Evolutionary conservation across 2,329 filamentous ascomycete genomes (phyloP), one percentile per base, ranked within the genome.

Genomic region (Colletotrichum aenigma): DNA sequence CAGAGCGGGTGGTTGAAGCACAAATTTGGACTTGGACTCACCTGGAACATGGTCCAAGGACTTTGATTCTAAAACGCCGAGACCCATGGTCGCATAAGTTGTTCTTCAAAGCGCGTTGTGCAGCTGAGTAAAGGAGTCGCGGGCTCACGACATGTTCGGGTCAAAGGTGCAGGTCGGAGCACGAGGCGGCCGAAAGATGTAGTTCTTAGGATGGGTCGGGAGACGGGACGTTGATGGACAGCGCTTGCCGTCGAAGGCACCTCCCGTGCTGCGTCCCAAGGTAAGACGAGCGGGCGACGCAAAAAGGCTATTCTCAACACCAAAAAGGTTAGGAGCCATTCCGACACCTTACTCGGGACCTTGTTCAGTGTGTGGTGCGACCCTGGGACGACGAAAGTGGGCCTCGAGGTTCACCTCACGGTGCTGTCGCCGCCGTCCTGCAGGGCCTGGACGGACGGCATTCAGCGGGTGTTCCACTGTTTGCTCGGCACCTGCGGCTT

Each of bases 1-100:
- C 72, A 62, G 66, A 65, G 38, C 70, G 62, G 43, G 64, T 34
- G 21, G 16, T 24, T 15, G 30, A 18, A 38, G 18, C 38, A 48
- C 18, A 48, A 48, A 48, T 26, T 26, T 16, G 71, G 26, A 30
- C 10, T 21, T 52, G 24, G 38, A 71, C 71, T 82, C 87, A 96
- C 94, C 95, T 75, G 95, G 95, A 76, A 96, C 94, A 83, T 94
- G 90, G 80, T 91, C 89, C 78, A 92, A 88, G 80, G 88, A 88
- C 81, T 82, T 88, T 81, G 94, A 91, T 80, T 96, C 92, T 74
- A 97, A 88, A 75, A 97, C 91, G 67, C 94, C 94, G 77, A 97
- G 88, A 60, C 92, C 92, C 93, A 94, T 94, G 69, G 76, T 85
- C 80, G 69, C 66, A 55, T 43, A 52, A 66, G 30, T 48, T 16